A percentile compares a stretch with the other conserved stretches of the same genome.
These are phyloP conservation scores for Astrothelium subdiscretum DNA, from an alignment of 495 filamentous ascomycete species.

Conservation along the genomic window DNA sequence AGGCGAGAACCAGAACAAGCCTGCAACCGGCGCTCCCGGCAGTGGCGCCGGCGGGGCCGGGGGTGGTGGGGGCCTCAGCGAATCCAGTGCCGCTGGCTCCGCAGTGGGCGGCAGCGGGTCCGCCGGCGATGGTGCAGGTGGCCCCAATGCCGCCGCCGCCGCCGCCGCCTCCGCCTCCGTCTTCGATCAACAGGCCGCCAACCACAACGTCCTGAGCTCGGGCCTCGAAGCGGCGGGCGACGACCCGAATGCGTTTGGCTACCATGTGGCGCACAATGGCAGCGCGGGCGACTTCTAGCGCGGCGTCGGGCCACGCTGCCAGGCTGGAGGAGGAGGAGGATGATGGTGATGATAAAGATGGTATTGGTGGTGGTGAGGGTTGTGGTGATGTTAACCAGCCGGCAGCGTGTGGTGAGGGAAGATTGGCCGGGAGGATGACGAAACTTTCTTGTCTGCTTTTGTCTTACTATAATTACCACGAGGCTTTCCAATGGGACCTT, in stretches of 20 bases:
- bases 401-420: background rate
- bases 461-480: too few species aligned
- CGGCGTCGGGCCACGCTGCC: background rate
- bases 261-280: constrained; percentile 25
- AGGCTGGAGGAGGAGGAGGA: background rate
- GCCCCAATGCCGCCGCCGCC: background rate
- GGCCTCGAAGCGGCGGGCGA: constrained; percentile 24
- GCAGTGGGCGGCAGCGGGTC: background rate
- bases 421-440: background rate
- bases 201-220: constrained; percentile 23
- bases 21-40: constrained; percentile 11
- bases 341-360: background rate
- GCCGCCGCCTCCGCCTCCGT: constrained; percentile 8
- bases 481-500: too few species aligned
- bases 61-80: background rate
- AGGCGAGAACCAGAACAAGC: constrained; percentile 25
- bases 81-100: constrained; percentile 4
- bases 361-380: background rate
- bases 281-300: constrained; percentile 21
- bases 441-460: background rate
- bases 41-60: constrained; percentile 13
- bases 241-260: constrained; percentile 25
- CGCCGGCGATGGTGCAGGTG: background rate
- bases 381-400: background rate
- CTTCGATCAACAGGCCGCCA: constrained; percentile 17